Base-by-base conservation (phyloP, 148 eudicot genomes). In the Fagopyrum tataricum region DNA sequence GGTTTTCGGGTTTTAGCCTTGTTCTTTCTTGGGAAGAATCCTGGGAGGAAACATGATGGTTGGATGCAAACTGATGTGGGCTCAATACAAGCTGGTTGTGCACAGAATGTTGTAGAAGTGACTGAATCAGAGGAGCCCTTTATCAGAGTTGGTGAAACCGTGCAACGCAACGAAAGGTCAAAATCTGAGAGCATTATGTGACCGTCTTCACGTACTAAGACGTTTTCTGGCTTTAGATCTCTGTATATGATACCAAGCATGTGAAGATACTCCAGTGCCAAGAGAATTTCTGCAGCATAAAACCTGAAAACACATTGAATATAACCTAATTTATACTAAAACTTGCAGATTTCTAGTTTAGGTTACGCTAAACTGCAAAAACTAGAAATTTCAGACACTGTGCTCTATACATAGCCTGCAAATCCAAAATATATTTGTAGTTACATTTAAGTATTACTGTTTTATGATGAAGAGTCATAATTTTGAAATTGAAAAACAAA, bases 151-250 rank as follows among this genome's bases (percentile, higher is more conserved):
- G 97, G 97, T 6, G 90, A 89, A 67, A 87, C 86, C 10, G 86
- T 76, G 76, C 97, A 89, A 77, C 91, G 75, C 42, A 91, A 81
- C 55, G 97, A 89, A 70, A 91, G 90, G 78, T 91, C 97, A 53
- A 91, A 91, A 78, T 91, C 93, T 0, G 97, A 91, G 21, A 91
- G 91, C 97, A 89, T 91, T 73, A 91, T 91, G 78, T 91, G 97
- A 74, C 97, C 97, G n/a, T 91, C 97, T 58, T 91, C 97, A 15
- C 97, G 91, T 26, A 91, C 91, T 62, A 91, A 81, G 67, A 91
- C 91, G 52, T 91, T 91, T 82, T 91, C 96, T 1, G 96, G 96
- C 79, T 91, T 91, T 43, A 91, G 82, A 81, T 91, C 96, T 70
- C 96, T 55, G 79, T 91, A 89, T 46, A 91, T 91, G 46, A 91